phyloP scores from a whole-genome alignment of 192 early-diverging fungal species.

The Dissophora ornata region DNA sequence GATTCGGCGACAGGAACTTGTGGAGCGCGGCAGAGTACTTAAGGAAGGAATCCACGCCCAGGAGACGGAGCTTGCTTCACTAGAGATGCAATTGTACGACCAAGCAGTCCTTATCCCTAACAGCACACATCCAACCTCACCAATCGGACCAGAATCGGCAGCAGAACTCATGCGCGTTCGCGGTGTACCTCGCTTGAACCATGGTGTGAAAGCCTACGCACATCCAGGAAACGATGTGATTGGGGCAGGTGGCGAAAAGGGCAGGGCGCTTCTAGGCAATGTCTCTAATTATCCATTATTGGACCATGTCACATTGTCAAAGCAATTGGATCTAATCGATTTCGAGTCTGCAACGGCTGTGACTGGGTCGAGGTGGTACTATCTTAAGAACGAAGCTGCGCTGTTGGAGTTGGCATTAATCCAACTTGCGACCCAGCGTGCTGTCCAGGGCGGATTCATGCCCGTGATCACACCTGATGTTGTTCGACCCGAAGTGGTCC shows the following conservation, averaged over 20 bases:
- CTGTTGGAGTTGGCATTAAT: constrained; percentile 88
- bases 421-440: constrained; percentile 87
- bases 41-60: constrained; percentile 69
- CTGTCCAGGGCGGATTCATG: constrained; percentile 74
- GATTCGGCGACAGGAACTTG: constrained; percentile 29
- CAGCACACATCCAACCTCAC: constrained; percentile 75
- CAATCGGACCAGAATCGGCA: constrained; percentile 79
- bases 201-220: constrained; percentile 36
- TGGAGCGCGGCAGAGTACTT: constrained; percentile 63
- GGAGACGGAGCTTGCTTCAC: constrained; percentile 55
- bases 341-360: constrained; percentile 84
- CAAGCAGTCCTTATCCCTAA: constrained; percentile 85
- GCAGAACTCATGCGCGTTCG: constrained; percentile 66
- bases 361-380: constrained; percentile 87
- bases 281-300: constrained; percentile 43
- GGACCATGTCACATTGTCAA: constrained; percentile 81
- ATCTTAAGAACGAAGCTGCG: constrained; percentile 87
- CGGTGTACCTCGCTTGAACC: constrained; percentile 49
- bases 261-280: constrained; percentile 19
- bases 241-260: constrained; percentile 19
- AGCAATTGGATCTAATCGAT: constrained; percentile 77
- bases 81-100: constrained; percentile 68
- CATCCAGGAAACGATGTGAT: constrained; percentile 17
- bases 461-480: constrained; percentile 88
- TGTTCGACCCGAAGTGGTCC: constrained; percentile 79